These are phyloP conservation scores for Coemansia sp. DNA, from an alignment of 192 early-diverging fungal species.

Conservation along the genomic window DNA sequence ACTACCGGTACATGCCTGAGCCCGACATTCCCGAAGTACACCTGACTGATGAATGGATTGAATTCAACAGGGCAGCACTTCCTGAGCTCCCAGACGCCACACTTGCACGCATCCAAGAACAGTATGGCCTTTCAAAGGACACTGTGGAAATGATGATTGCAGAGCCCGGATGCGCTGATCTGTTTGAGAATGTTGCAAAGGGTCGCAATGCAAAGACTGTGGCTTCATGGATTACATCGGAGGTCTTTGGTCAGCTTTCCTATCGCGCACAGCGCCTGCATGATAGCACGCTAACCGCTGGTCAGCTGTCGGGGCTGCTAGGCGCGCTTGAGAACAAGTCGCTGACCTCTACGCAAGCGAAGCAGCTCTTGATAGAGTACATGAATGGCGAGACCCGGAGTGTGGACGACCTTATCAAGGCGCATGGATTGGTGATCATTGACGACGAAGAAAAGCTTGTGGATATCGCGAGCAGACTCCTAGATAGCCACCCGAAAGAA, in stretches of 20 bases:
- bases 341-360: conserved; percentile 69
- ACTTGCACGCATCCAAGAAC: conserved; percentile 56
- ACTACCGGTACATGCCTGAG: conserved; percentile 92
- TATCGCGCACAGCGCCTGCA: conserved; percentile 32
- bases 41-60: conserved; percentile 50
- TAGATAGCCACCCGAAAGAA: conserved; percentile 49
- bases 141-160: conserved; percentile 67
- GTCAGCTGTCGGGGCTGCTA: conserved; percentile 62
- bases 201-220: conserved; percentile 34
- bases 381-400: conserved; percentile 61
- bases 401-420: conserved; percentile 60
- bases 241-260: conserved; percentile 54
- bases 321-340: conserved; percentile 58
- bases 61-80: conserved; percentile 42
- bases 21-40: conserved; percentile 45
- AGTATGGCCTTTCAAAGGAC: conserved; percentile 62
- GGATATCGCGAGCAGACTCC: conserved; percentile 15
- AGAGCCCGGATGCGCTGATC: conserved; percentile 70
- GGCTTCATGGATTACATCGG: conserved; percentile 56
- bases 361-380: conserved; percentile 68
- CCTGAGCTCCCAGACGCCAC: conserved; percentile 76
- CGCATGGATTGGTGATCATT: conserved; percentile 62
- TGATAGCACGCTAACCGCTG: conserved; percentile 52
- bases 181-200: conserved; percentile 68
- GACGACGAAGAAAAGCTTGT: conserved; percentile 22